Evolutionary conservation across 225 moss, liverwort and hornwort species (phyloP), one percentile per base, ranked within the genome.

Genomic region (Takakia lepidozioides): DNA sequence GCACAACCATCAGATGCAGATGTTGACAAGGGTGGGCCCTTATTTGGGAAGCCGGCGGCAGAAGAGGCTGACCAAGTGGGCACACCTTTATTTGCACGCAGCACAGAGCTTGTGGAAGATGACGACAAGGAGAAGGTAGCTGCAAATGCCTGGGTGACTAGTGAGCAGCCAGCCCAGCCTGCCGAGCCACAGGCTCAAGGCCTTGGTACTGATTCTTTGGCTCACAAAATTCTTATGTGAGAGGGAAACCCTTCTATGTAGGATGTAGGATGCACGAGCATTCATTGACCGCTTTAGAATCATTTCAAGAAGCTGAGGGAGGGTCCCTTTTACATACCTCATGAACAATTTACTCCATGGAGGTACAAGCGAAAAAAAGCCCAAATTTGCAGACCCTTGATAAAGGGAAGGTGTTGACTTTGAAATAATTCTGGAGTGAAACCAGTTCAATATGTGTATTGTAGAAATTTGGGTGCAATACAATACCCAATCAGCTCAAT

Each of bases 1-100:
- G 46, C 58, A n/a, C 58, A 74, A 42, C 20, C 51, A 22, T 34
- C 54, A 46, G 63, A 69, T 49, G 24, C 55, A 5, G 29, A 49
- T 27, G 29, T 26, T 32, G 38, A 16, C 27, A 61, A 34, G 8
- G 52, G 51, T 50, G 22, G 25, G 8, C 63, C 70, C 18, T 56
- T 68, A 44, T 67, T 72, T 46, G 50, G 71, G 64, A 87, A 74
- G 46, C 68, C 72, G 8, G 64, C 32, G 38, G 54, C 22, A 38
- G 52, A 27, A 55, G 51, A 25, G 62, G 43, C 51, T 38, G 60
- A 60, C 52, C 69, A 60, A 40, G 69, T 58, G 17, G 53, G 68
- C 0, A 82, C 74, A 55, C 84, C 87, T 47, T 54, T 84, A 58
- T 87, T 84, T 65, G 82, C 66, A 51, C 72, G 75, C 70, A 61